Evolutionary conservation across 306 rosid genomes (phyloP), one percentile per base, ranked within the genome.

Genomic region (Leucaena leucocephala): DNA sequence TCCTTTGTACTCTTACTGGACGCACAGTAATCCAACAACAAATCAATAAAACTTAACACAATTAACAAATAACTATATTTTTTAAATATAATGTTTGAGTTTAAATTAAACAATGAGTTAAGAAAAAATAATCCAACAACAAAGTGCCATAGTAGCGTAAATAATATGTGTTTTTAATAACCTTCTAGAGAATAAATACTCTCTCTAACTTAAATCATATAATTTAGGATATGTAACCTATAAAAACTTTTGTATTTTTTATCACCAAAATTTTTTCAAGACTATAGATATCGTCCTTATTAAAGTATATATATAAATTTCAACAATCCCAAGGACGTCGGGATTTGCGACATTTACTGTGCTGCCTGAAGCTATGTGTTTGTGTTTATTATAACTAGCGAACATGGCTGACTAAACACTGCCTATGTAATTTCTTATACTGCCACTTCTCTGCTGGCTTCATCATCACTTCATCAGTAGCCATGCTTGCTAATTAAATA

Each of bases 291-390:
- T 50, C 58, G 21, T 45, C 49, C 49, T 45, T 9, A 10, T 45
- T 10, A 45, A 11, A 3, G 2, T 44, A 11, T 42, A 8, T 16
- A 11, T 64, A 35, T 64, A 14, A 39, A 68, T 68, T 15, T 48
- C 27, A 55, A 55, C 77, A 55, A 73, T 73, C 77, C 77, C 67
- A 39, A 73, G 0, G 54, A 22, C 38, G 8, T 52, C 16, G 43
- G 43, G 73, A 68, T 43, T 43, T 68, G 39, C 55, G 11, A 48
- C 75, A 14, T 7, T 27, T 71, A 33, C 59, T 33, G 61, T 48
- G 44, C 43, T 48, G 27, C 61, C 75, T 16, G 27, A 71, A 34
- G 22, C 12, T 70, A 17, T 71, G 75, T 48, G 61, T 68, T 19
- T 70, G 42, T 46, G 74, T 46, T 52, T 15, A 19, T 43, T 68